These are phyloP conservation scores for Beauveria asiatica DNA, from an alignment of 2,329 filamentous ascomycete species.

Conservation along the genomic window DNA sequence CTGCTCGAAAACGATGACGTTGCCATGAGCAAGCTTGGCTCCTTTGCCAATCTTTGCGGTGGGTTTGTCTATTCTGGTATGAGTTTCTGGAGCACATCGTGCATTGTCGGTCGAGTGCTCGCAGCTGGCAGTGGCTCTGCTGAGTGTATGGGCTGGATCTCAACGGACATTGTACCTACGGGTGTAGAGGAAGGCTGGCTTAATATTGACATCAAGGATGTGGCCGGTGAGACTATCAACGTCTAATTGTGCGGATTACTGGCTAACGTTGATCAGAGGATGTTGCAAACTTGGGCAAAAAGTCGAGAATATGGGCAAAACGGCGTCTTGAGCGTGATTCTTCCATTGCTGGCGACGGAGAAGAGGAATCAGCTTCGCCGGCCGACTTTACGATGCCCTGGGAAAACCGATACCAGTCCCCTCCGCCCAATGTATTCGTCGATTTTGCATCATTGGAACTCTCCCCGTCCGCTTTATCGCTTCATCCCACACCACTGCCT, in stretches of 20 bases:
- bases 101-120: constrained; percentile 56
- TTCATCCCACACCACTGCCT: constrained; percentile 35
- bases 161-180: constrained; percentile 47
- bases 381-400: constrained; percentile 55
- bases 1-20: constrained; percentile 55
- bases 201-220: constrained; percentile 46
- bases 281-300: constrained; percentile 40
- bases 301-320: constrained; percentile 55
- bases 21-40: constrained; percentile 49
- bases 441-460: constrained; percentile 44
- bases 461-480: constrained; percentile 33
- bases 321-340: constrained; percentile 50
- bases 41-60: constrained; percentile 53
- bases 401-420: constrained; percentile 43
- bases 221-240: constrained; percentile 34
- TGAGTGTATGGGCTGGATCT: constrained; percentile 63
- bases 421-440: constrained; percentile 39
- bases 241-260: neutral
- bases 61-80: constrained; percentile 55
- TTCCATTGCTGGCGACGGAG: constrained; percentile 48
- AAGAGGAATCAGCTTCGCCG: constrained; percentile 45
- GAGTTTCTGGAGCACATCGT: constrained; percentile 62
- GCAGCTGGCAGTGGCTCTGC: constrained; percentile 53
- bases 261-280: constrained; percentile 30
- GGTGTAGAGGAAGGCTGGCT: constrained; percentile 49